Evolutionary conservation across 176 grass and related monocot genomes (phyloP).

Genomic region (Lolium multiflorum): DNA sequence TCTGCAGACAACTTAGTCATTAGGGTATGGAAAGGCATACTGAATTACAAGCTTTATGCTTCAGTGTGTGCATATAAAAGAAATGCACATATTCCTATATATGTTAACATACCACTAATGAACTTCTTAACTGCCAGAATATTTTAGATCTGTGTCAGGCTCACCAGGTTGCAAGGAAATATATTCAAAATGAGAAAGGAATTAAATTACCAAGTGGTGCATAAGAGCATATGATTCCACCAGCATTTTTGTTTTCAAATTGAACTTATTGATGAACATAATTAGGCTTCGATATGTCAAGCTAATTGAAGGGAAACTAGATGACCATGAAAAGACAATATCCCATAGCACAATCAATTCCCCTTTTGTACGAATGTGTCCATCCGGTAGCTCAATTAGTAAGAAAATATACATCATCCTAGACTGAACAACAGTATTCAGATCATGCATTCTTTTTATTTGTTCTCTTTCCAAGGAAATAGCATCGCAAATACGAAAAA

Average conservation of each 20-base stretch:
- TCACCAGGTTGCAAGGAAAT: neutral
- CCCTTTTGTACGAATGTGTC: neutral
- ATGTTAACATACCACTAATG: neutral
- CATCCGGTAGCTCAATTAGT: neutral
- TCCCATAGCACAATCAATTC: neutral
- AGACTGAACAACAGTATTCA: neutral
- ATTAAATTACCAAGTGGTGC: neutral
- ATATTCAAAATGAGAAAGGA: neutral
- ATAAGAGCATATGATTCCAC: conserved; percentile 10
- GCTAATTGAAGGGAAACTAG: neutral
- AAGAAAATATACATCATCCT: neutral
- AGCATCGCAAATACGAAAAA: neutral
- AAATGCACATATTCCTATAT: neutral
- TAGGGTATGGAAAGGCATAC: neutral
- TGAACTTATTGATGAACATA: neutral
- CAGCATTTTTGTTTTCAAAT: neutral
- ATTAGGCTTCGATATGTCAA: neutral
- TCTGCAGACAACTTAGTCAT: neutral
- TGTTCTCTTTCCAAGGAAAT: conserved; percentile 15
- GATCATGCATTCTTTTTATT: conserved; percentile 6
- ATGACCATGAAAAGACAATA: neutral
- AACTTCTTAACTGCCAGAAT: neutral
- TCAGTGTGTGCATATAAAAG: neutral
- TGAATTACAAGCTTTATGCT: neutral
- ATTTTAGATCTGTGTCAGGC: neutral